Evolutionary conservation across 1,284 basidiomycete genomes (phyloP), one percentile per base, ranked within the genome.

Genomic region (Volvariella surrecta): DNA sequence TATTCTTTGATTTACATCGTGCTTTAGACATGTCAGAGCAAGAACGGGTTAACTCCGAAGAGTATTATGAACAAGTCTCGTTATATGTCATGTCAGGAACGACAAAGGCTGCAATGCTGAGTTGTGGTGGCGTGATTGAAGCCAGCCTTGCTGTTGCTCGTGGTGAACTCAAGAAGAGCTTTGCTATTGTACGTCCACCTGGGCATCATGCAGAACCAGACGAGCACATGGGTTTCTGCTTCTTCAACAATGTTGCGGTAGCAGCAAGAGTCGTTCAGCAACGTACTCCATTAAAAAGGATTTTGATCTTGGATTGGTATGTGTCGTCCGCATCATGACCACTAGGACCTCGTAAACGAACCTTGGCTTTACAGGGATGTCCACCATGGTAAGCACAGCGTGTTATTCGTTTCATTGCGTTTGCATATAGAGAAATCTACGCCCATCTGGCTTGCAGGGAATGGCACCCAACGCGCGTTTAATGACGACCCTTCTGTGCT

Each of bases 201-300:
- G 96, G 96, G 0, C 96, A 99, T 60, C 96, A 99, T 56, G 95
- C 96, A 15, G 96, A 99, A 62, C 96, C 96, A 1, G 86, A 95
- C 51, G 88, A 93, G 58, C 89, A 92, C 56, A 97, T 97, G 89
- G 96, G 96, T 1, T 99, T 99, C 63, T 99, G 96, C 64, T 94
- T 99, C 68, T 97, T 92, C 70, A 99, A 99, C 64, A 99, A 99
- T 55, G 94, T 96, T 16, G 88, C 95, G 1, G 87, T 99, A 4
- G 94, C 94, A 1, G 77, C 89, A 37, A 80, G 75, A 60, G 93
- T 87, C 28, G 76, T 82, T 21, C 89, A 85, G 55, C 70, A 82
- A 47, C 57, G 72, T 35, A 86, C 85, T 0, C 58, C 75, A 2
- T 66, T 86, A 43, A 87, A 82, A 58, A 89, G 79, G 55, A 81